These are phyloP conservation scores for Sugiyamaella valdiviana DNA, from an alignment of 805 yeast species.

Conservation along the genomic window DNA sequence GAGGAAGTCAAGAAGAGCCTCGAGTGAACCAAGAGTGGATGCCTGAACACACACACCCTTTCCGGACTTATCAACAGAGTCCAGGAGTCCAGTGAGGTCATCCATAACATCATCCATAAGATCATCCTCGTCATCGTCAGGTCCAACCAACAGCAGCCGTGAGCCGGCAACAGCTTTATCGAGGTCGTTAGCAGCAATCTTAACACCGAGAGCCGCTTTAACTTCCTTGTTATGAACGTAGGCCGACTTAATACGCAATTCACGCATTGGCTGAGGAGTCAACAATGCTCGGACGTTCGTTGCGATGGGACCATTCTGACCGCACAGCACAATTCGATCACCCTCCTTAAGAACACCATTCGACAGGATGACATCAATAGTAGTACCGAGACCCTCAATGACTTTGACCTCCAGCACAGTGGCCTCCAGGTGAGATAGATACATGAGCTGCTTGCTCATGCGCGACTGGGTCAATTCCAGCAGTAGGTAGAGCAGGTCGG, in stretches of 20 bases:
- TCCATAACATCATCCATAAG: slow-evolving; percentile 98
- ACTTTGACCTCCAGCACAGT: slow-evolving; percentile 96
- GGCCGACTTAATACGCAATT: slow-evolving; percentile 92
- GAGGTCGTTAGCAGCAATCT: slow-evolving; percentile 94
- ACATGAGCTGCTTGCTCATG: slow-evolving; percentile 98
- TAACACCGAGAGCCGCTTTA: slow-evolving; percentile 98
- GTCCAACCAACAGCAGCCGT: slow-evolving; percentile 87
- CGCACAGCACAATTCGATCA: slow-evolving; percentile 92
- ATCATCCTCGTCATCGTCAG: slow-evolving; percentile 96
- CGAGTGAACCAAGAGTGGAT: slow-evolving; percentile 95
- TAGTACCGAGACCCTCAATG: slow-evolving; percentile 96
- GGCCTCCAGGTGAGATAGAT: slow-evolving; percentile 88
- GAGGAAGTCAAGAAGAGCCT: slow-evolving; percentile 92
- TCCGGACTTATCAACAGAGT: slow-evolving; percentile 91
- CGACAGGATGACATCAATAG: slow-evolving; percentile 96
- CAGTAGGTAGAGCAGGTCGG: slow-evolving; percentile 92
- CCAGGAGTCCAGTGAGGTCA: slow-evolving; percentile 88
- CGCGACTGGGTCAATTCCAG: slow-evolving; percentile 95
- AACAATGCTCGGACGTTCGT: slow-evolving; percentile 91
- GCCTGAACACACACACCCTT: slow-evolving; percentile 98
- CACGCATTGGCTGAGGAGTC: slow-evolving; percentile 97
- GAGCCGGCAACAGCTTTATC: slow-evolving; percentile 99
- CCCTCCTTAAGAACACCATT: slow-evolving; percentile 94
- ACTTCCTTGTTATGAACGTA: slow-evolving; percentile 96
- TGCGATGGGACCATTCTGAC: slow-evolving; percentile 96